Evolutionary conservation across 352 stramenopile genomes (phyloP), one percentile per base, ranked within the genome.

Genomic region (Pythium volutum): DNA sequence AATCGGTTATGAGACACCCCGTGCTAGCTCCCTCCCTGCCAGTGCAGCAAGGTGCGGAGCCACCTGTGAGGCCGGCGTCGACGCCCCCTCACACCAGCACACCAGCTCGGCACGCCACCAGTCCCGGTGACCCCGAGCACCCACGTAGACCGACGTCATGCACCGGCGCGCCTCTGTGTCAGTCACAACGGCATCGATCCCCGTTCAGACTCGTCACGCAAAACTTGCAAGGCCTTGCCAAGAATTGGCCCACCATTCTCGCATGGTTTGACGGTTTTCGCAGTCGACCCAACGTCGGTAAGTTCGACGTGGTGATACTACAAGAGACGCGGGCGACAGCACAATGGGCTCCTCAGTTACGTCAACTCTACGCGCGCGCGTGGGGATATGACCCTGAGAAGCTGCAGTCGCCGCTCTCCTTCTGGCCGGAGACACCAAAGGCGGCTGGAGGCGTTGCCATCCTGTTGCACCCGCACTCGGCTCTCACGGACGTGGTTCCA

Each of bases 61-160:
- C 14, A 11, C 7, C 26, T 38, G 48, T 43, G 48, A 15, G 48
- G 2, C 11, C 6, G 31, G 48, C 48, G 48, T 55, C 48, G 48
- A 55, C 48, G 48, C 15, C 31, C 5, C 31, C 48, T 26, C 48
- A 43, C 48, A 55, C 27, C 20, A 26, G 48, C 48, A 55, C 48
- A n/a, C 26, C 27, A 3, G 20, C 48, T 43, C 48, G 31, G 12
- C 25, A 45, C 16, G 18, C 38, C 38, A 22, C 12, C 12, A 45
- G 12, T 45, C 16, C n/a, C n/a, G 38, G 6, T 14, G 38, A 45
- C 18, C 18, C 38, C 18, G 33, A n/a, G n/a, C 38, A 45, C 38
- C 12, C 12, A 6, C 18, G 38, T 23, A 22, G 12, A 8, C 38
- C 11, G n/a, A n/a, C n/a, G n/a, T 14, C 38, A 45, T 4, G 18